Base-by-base conservation (phyloP, 306 rosid species). In the Cicer pinnatifidum region DNA sequence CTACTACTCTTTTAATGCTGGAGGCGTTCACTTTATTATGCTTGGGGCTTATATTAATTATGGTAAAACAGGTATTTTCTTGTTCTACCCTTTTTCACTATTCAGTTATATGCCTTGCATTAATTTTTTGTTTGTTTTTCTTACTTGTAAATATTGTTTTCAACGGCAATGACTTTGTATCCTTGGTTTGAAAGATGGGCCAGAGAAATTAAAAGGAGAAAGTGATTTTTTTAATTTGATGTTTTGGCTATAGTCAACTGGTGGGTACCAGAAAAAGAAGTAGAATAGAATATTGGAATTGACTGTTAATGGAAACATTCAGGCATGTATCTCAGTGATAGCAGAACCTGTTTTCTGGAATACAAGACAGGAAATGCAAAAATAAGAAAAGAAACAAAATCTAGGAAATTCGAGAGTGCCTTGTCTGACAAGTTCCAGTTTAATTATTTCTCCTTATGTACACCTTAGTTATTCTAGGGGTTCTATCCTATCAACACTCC, bases 1-100 rank as follows among this genome's bases (percentile, higher is more conserved):
- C 72, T 90, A 88, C 82, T 92, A 90, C 76, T 92, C 97, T 47
- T 92, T 92, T 78, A 83, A 89, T 82, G 90, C 91, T 23, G 97
- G 94, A 7, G 97, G 97, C 46, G 80, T 90, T 76, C 96, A 92
- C 85, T 89, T 92, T 79, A 75, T 92, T 40, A 90, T 92, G 97
- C 96, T 92, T 66, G 97, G 96, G 77, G 94, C 96, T 15, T 92
- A 90, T 73, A 84, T 72, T 46, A 63, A 66, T 51, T 90, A 86
- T 73, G 67, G 78, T 50, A 92, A 64, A 81, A 71, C 90, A 78
- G 86, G 96, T 88, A 78, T 61, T 59, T 12, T 58, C 46, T 20
- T 28, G 10, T 58, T 53, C 58, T 45, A 38, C 38, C 51, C 46
- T 38, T 71, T 48, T 50, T 64, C 37, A 75, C 70, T 35, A 28